These are phyloP conservation scores for Botrytis porri DNA, from an alignment of 2,329 filamentous ascomycete species.

Conservation along the genomic window DNA sequence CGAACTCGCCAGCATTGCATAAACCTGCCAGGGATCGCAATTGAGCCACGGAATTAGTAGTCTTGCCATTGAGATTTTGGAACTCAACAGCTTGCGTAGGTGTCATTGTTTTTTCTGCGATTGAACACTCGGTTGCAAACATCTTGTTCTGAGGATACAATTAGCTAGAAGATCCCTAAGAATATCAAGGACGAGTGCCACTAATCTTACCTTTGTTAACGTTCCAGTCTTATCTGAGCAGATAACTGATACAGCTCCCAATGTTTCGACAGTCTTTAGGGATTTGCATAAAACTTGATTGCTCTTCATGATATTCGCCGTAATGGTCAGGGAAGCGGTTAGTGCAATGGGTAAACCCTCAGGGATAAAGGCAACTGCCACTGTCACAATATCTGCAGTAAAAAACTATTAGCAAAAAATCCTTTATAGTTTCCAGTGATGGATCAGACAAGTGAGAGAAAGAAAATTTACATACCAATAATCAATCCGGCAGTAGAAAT, in stretches of 20 bases:
- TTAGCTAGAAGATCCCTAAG: constrained; percentile 6
- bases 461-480: constrained; percentile 48
- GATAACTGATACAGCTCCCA: constrained; percentile 69
- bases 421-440: neutral
- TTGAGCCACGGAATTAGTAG: constrained; percentile 50
- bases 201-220: constrained; percentile 45
- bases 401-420: neutral
- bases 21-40: constrained; percentile 60
- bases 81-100: constrained; percentile 47
- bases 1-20: constrained; percentile 74
- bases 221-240: constrained; percentile 77
- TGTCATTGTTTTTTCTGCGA: constrained; percentile 48
- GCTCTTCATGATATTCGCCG: constrained; percentile 70
- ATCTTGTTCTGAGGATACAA: constrained; percentile 56
- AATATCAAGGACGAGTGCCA: neutral
- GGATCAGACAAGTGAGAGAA: constrained; percentile 56
- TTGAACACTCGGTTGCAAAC: constrained; percentile 65
- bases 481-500: constrained; percentile 70
- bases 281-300: constrained; percentile 77
- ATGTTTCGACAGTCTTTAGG: constrained; percentile 71
- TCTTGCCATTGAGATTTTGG: constrained; percentile 27
- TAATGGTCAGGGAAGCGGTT: constrained; percentile 68
- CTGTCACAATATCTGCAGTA: constrained; percentile 16
- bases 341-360: constrained; percentile 69
- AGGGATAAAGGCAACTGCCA: constrained; percentile 67